Evolutionary conservation across 1,139 yeast species (phyloP).

Genomic region (Yamadazyma dushanensis): DNA sequence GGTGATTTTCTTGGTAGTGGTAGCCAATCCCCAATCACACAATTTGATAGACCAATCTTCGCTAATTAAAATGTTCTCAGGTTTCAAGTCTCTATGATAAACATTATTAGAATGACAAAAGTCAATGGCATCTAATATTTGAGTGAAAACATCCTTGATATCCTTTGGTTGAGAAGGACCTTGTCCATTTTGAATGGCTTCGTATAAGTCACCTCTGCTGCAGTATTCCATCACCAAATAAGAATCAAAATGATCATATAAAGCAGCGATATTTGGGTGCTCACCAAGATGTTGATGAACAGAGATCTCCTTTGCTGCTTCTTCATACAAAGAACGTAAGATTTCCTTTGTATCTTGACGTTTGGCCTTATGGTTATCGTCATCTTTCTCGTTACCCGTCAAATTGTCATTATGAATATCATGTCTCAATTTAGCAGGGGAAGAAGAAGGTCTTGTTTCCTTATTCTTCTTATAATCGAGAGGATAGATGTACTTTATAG

Average conservation of each 20-base stretch:
- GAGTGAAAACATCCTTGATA: constrained; percentile 72
- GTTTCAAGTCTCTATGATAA: constrained; percentile 86
- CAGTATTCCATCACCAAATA: constrained; percentile 86
- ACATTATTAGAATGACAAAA: constrained; percentile 74
- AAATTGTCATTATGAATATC: constrained; percentile 1
- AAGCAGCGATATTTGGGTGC: constrained; percentile 62
- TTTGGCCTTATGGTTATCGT: constrained; percentile 15
- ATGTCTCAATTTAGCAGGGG: constrained; percentile 35
- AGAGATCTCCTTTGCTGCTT: constrained; percentile 76
- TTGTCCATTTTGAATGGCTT: constrained; percentile 78
- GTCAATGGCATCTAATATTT: constrained; percentile 75
- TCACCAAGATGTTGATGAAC: constrained; percentile 71
- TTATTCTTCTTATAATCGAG: constrained; percentile 36
- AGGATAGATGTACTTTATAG: constrained; percentile 77
- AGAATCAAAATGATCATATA: constrained; percentile 77
- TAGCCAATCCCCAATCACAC: constrained; percentile 92
- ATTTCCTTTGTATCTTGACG: constrained; percentile 22
- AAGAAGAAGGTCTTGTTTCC: constrained; percentile 31
- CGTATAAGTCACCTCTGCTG: constrained; percentile 89
- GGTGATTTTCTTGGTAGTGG: constrained; percentile 58
- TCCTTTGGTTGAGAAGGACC: constrained; percentile 80
- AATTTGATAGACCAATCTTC: constrained; percentile 80
- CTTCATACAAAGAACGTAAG: constrained; percentile 47
- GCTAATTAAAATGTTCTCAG: constrained; percentile 80
- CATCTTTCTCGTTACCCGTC: constrained; percentile 13